Percentiles rank a stretch among this genome's conserved stretches.
Evolutionary conservation across 192 early-diverging fungal species (phyloP).

Genomic region (Umbelopsis sp.): DNA sequence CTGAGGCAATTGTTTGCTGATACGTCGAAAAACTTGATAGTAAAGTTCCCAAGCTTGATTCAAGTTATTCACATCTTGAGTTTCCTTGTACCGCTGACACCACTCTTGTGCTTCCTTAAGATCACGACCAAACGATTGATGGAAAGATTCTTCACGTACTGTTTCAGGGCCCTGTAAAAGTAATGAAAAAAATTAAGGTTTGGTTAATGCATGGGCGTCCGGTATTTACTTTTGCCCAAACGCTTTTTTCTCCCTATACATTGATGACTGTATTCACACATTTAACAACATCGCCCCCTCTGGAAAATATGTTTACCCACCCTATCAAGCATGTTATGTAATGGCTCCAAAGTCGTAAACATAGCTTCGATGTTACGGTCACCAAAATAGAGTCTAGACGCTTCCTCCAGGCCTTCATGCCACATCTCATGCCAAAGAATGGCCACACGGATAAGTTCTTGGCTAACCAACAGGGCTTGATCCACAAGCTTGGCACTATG

Average conservation of each 20-base stretch:
- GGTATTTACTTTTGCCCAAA: too few species aligned
- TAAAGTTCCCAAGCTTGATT: constrained; percentile 96
- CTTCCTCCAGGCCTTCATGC: constrained; percentile 92
- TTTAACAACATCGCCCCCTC: background rate
- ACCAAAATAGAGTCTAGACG: constrained; percentile 77
- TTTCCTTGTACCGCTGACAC: constrained; percentile 76
- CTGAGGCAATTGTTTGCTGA: constrained; percentile 81
- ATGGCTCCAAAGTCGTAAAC: constrained; percentile 79
- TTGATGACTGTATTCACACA: too few species aligned
- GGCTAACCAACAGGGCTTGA: constrained; percentile 90
- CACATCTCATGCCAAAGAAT: constrained; percentile 98
- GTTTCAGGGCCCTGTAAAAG: constrained; percentile 91
- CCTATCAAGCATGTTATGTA: constrained; percentile 85
- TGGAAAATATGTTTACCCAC: background rate
- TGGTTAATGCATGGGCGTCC: too few species aligned
- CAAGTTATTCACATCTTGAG: constrained; percentile 76
- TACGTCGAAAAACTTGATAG: constrained; percentile 77
- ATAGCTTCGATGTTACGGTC: constrained; percentile 84
- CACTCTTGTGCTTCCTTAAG: constrained; percentile 84
- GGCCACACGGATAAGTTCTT: constrained; percentile 96
- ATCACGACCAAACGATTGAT: constrained; percentile 86
- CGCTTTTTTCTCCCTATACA: too few species aligned
- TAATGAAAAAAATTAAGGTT: constrained; percentile 37
- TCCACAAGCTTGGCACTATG: constrained; percentile 85
- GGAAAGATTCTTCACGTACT: constrained; percentile 85